These are phyloP conservation scores for Ophiosphaerella narmari DNA, from an alignment of 2,329 filamentous ascomycete species.

Conservation along the genomic window DNA sequence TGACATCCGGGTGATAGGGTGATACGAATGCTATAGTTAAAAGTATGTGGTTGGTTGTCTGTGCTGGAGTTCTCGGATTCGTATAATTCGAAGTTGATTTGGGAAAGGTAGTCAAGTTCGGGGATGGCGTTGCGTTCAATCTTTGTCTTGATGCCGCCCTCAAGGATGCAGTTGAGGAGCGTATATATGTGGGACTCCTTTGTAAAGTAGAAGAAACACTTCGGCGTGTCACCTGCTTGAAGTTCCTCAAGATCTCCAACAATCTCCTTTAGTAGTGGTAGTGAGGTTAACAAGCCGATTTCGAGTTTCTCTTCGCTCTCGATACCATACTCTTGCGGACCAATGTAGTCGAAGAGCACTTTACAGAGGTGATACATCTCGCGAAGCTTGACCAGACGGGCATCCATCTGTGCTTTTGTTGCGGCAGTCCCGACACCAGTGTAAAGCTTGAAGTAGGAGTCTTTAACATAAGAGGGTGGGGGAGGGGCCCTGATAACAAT, in stretches of 20 bases:
- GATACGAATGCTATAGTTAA: slow-evolving; percentile 95
- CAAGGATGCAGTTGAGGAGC: slow-evolving; percentile 93
- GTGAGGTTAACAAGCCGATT: slow-evolving; percentile 90
- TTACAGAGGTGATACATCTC: slow-evolving; percentile 94
- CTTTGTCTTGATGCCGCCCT: slow-evolving; percentile 95
- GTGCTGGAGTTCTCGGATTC: slow-evolving; percentile 77
- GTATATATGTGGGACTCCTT: slow-evolving; percentile 99
- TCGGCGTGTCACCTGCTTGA: slow-evolving; percentile 90
- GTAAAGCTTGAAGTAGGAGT: slow-evolving; percentile 87
- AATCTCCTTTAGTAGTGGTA: slow-evolving; percentile 94
- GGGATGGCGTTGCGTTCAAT: slow-evolving; percentile 94
- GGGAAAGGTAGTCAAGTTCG: slow-evolving; percentile 94
- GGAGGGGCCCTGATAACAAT: slow-evolving; percentile 27
- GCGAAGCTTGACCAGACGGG: slow-evolving; percentile 82
- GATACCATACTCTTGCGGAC: slow-evolving; percentile 97
- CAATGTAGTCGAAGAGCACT: slow-evolving; percentile 96
- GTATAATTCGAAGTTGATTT: slow-evolving; percentile 98
- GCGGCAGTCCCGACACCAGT: slow-evolving; percentile 65
- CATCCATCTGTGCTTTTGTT: slow-evolving; percentile 80
- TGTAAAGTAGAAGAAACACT: slow-evolving; percentile 98
- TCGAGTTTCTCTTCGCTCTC: slow-evolving; percentile 96
- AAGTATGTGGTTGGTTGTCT: slow-evolving; percentile 68
- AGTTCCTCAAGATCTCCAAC: slow-evolving; percentile 96
- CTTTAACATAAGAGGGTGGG: slow-evolving; percentile 47
- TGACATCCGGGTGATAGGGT: slow-evolving; percentile 95